Evolutionary conservation across 108 stramenopile species (phyloP), one percentile per base, ranked within the genome.

Genomic region (Skeletonema menzelii): DNA sequence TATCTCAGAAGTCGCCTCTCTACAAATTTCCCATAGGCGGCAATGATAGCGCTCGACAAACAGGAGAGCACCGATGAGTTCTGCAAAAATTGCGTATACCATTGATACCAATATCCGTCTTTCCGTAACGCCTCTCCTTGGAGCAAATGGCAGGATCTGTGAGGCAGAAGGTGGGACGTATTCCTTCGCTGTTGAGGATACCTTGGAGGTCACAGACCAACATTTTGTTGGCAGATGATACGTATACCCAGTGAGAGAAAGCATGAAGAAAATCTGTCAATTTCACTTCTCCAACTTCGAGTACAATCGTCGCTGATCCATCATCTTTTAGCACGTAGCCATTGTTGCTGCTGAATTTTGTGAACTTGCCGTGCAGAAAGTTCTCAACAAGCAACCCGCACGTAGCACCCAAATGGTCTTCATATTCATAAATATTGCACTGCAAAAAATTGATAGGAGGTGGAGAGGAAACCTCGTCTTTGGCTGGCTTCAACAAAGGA

Each of bases 291-390:
- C 79, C 79, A 38, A 65, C 56, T 15, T 27, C 75, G 6, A 80
- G 69, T 42, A 42, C 1, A 28, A 80, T 80, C 5, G 75, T 49
- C 0, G 35, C 66, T 15, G 17, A 62, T 37, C 46, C 57, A 4
- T 62, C 64, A 20, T 77, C 59, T 11, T 81, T 64, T 4, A 28
- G 28, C 2, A 76, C 69, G 17, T 63, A 80, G 13, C 76, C 86
- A 70, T 82, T 83, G 60, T 83, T 87, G 40, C 84, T 72, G 44
- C 70, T 87, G 46, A 59, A 87, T 64, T 87, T 85, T 0, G 68
- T 72, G 53, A 80, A 85, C 57, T 77, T 83, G 17, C 82, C 86
- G 12, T 73, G 67, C 46, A 82, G 70, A 63, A 35, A 77, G 5
- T 67, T 73, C 57, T 85, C 81, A 15, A 82, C 81, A 37, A 85